Conservation (phyloP, 2,329 filamentous ascomycete genomes). For the Fusarium sulawesiense region DNA sequence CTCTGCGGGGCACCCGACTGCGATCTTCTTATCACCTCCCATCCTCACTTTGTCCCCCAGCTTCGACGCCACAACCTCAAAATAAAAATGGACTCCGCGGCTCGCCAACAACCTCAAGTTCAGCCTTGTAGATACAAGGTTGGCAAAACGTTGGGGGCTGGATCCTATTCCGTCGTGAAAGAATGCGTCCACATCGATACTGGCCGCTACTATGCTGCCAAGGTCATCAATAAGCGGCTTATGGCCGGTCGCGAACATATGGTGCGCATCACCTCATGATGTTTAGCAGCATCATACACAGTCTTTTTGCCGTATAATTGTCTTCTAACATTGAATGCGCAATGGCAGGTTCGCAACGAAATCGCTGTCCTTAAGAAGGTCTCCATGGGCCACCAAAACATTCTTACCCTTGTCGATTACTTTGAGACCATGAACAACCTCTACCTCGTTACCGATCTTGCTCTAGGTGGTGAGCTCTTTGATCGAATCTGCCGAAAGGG, state of each 20-base stretch:
- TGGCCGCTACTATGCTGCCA: constrained; percentile 96
- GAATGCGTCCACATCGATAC: constrained; percentile 99
- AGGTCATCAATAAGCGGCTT: constrained; percentile 98
- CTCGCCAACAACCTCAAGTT: constrained; percentile 67
- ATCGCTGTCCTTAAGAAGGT: constrained; percentile 97
- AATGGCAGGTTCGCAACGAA: constrained; percentile 86
- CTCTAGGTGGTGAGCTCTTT: constrained; percentile 95
- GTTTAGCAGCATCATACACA: not conserved
- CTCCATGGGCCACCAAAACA: constrained; percentile 99
- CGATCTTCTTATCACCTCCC: constrained; percentile 22
- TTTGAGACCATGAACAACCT: constrained; percentile 99
- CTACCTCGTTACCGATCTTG: constrained; percentile 96
- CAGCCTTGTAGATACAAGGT: constrained; percentile 99
- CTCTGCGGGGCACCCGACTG: constrained; percentile 32
- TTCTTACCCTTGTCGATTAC: constrained; percentile 96
- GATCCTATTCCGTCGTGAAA: constrained; percentile 98
- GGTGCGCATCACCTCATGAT: constrained; percentile 64
- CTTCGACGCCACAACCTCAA: constrained; percentile 15
- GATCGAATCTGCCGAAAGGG: constrained; percentile 99
- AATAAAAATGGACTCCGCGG: constrained; percentile 42
- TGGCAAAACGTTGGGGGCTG: constrained; percentile 95
- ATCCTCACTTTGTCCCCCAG: not conserved
- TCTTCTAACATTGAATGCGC: constrained; percentile 28
- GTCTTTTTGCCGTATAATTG: not conserved
- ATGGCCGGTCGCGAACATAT: constrained; percentile 99